These are phyloP conservation scores for Fusarium robinianum DNA, from an alignment of 2,329 filamentous ascomycete genomes.

Conservation along the genomic window DNA sequence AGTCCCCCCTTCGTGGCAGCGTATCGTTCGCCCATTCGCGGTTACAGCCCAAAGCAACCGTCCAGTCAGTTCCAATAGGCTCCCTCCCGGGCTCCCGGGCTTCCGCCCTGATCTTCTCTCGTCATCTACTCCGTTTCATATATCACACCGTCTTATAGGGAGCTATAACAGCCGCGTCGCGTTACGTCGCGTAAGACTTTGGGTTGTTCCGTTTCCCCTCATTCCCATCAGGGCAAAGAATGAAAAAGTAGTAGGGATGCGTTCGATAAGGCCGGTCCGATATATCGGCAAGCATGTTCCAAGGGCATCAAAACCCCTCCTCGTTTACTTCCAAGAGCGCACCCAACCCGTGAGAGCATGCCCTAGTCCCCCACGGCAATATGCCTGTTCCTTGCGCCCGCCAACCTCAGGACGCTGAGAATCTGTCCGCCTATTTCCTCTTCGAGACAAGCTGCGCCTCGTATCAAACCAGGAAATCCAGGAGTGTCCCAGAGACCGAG, in stretches of 20 bases:
- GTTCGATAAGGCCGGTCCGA: too few relatives aligned
- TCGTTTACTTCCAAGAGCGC: constrained; percentile 4
- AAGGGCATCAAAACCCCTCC: too few relatives aligned
- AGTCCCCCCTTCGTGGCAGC: constrained; percentile 15
- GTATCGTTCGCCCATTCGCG: constrained; percentile 27
- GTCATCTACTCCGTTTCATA: too few relatives aligned
- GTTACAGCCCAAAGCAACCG: too few relatives aligned
- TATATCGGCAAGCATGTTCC: too few relatives aligned
- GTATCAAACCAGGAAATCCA: constrained; percentile 21
- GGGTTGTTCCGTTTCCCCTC: too few relatives aligned
- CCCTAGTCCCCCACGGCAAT: constrained; percentile 5
- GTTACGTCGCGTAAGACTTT: too few relatives aligned
- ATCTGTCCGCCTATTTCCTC: constrained; percentile 22
- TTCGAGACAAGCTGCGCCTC: constrained; percentile 28
- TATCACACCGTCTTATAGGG: too few relatives aligned
- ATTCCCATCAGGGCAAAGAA: too few relatives aligned
- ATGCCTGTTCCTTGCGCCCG: constrained; percentile 32
- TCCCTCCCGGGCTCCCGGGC: background rate
- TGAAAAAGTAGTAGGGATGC: too few relatives aligned
- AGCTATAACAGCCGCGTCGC: too few relatives aligned
- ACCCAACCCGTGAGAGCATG: constrained; percentile 1
- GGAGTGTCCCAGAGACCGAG: constrained; percentile 8
- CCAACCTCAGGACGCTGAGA: constrained; percentile 33
- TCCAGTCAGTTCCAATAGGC: constrained; percentile 11
- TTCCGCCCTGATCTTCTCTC: too few relatives aligned